phyloP scores from a whole-genome alignment of 1,284 basidiomycete genomes.

The Pseudozyma flocculosa region DNA sequence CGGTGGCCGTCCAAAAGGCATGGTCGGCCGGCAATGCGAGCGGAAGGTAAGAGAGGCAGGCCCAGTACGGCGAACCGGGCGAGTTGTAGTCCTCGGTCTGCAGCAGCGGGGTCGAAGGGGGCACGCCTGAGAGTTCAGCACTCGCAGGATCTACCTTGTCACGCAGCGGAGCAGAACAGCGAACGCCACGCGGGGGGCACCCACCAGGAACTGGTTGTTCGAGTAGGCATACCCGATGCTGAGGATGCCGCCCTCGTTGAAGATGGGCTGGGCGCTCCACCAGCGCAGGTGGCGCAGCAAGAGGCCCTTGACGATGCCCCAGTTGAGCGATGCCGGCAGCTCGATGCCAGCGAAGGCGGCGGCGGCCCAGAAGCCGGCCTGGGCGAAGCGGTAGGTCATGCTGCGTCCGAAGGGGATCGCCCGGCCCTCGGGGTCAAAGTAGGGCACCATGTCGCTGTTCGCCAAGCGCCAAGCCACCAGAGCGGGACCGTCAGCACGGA shows the following conservation, averaged over 20 bases:
- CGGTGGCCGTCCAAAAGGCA: background rate
- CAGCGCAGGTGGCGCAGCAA: slow-evolving; percentile 72
- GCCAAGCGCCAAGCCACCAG: too few relatives aligned
- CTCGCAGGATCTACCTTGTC: too few relatives aligned
- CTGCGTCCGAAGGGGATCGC: slow-evolving; percentile 75
- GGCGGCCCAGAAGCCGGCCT: slow-evolving; percentile 75
- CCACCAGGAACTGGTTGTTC: slow-evolving; percentile 56
- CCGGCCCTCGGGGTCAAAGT: slow-evolving; percentile 62
- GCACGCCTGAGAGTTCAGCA: too few relatives aligned
- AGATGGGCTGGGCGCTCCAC: slow-evolving; percentile 66
- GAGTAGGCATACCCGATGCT: slow-evolving; percentile 74
- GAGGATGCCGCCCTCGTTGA: slow-evolving; percentile 68
- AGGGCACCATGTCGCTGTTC: background rate
- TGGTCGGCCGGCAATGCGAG: slow-evolving; percentile 63
- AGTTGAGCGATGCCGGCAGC: slow-evolving; percentile 67
- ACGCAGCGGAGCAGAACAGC: too few relatives aligned
- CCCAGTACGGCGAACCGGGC: slow-evolving; percentile 79
- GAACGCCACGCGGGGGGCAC: too few relatives aligned
- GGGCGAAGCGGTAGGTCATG: slow-evolving; percentile 74
- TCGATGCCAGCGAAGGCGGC: slow-evolving; percentile 71
- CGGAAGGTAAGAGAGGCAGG: slow-evolving; percentile 73
- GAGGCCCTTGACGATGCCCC: slow-evolving; percentile 73
- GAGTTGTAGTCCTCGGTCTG: slow-evolving; percentile 73
- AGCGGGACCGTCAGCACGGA: background rate
- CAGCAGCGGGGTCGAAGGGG: too few relatives aligned